These are phyloP conservation scores for Dictyostelium intermedium DNA, from an alignment of 78 protist genomes.

Conservation along the genomic window DNA sequence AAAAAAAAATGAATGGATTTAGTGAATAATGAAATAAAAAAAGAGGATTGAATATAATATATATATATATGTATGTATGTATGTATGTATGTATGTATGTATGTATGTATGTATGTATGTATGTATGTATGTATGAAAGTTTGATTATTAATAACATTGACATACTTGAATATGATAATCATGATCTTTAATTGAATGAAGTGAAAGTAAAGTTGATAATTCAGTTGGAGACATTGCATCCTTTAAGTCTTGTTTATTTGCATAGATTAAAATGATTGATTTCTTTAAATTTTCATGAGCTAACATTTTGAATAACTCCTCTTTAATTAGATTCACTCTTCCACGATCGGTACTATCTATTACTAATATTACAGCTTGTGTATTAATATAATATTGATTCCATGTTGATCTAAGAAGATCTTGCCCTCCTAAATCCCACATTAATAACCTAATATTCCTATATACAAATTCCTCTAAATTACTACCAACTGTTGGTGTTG, in stretches of 20 bases:
- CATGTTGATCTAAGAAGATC: conserved; percentile 86
- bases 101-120: too few relatives aligned
- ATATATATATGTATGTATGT: too few relatives aligned
- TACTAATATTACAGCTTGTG: conserved; percentile 89
- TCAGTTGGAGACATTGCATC: conserved; percentile 90
- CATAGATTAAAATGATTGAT: conserved; percentile 81
- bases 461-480: conserved; percentile 92
- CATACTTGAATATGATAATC: conserved; percentile 86
- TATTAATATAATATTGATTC: conserved; percentile 87
- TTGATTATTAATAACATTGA: too few relatives aligned
- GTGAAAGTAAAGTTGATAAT: conserved; percentile 65
- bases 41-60: neutral
- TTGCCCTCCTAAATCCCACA: conserved; percentile 93
- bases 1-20: neutral
- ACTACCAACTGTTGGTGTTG: conserved; percentile 93
- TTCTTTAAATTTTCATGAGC: conserved; percentile 78
- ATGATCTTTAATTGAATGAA: conserved; percentile 80
- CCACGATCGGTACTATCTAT: conserved; percentile 90
- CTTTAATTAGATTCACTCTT: conserved; percentile 67
- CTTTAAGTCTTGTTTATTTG: conserved; percentile 90
- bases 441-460: conserved; percentile 86
- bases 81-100: too few relatives aligned
- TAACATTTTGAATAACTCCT: conserved; percentile 85
- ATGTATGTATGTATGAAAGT: too few relatives aligned
- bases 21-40: neutral